Base-by-base conservation (phyloP, 805 yeast species). In the Sporopachydermia lactativora region DNA sequence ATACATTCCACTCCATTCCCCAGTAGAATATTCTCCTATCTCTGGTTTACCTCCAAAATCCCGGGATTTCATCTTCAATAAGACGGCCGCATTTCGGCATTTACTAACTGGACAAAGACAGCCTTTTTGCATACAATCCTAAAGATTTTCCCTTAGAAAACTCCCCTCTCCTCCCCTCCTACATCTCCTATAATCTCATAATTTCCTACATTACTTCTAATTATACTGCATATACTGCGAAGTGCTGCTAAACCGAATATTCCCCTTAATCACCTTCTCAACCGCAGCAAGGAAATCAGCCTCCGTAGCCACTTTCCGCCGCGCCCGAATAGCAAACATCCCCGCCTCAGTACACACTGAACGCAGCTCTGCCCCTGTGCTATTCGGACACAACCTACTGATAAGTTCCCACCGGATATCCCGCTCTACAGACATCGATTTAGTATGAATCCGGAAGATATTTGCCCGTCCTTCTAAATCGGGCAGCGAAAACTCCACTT, bases 301-400 rank as follows among this genome's bases (percentile, higher is more conserved):
- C 60, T 92, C 99, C 18, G 94, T 81, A 34, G 98, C 97, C 36
- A 92, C 96, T 68, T 92, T 92, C 66, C 98, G 75, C 63, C 99
- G 77, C 15, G 97, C 96, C 54, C 99, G 77, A 42, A 92, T 92
- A 37, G 99, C 98, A 69, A 88, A 92, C 98, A 92, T 92, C 53
- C 99, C 99, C 3, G 98, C 98, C 62, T 92, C 99, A 1, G 98
- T 92, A 62, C 98, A 92, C 14, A 92, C 98, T 4, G 97, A 89
- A 58, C 98, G 79, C 52, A 92, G 70, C 66, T 92, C 98, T 3
- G 99, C 99, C 61, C 99, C 99, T 1, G 98, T 92, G 15, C 95
- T 81, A 59, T 94, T 92, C 46, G 98, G 98, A 66, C 98, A 92
- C 55, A 92, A 70, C 58, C 99, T 75, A 15, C 97, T 88, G 54